A percentile compares a stretch with the other conserved stretches of the same genome.
Evolutionary conservation across 1,284 basidiomycete species (phyloP).

Genomic region (Cystobasidiaceae sp.): DNA sequence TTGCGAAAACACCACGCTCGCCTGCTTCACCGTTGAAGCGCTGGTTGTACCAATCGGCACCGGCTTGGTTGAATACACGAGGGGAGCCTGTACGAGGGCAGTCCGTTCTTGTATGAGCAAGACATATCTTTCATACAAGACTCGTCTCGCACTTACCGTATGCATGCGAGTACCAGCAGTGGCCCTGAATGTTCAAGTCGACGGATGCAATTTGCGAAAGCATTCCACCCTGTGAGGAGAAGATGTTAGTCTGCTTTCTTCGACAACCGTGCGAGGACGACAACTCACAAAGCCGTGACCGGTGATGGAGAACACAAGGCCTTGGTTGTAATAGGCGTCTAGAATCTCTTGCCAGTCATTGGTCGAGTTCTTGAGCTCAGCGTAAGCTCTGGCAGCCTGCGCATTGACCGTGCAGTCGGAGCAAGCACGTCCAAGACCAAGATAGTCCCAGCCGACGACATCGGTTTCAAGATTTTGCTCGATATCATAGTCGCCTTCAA

Average conservation of each 20-base stretch:
- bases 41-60: conserved; percentile 27
- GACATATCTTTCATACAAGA: neutral
- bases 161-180: conserved; percentile 30
- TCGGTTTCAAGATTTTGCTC: conserved; percentile 24
- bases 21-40: conserved; percentile 34
- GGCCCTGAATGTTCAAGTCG: conserved; percentile 28
- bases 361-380: conserved; percentile 24
- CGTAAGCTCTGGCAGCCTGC: conserved; percentile 25
- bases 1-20: conserved; percentile 30
- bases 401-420: conserved; percentile 28
- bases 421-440: conserved; percentile 23
- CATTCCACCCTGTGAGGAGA: conserved; percentile 23
- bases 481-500: conserved; percentile 27
- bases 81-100: conserved; percentile 12
- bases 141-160: conserved; percentile 8
- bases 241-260: neutral
- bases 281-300: conserved; percentile 33
- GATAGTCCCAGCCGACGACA: conserved; percentile 1
- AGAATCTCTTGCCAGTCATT: conserved; percentile 25
- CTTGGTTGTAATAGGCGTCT: conserved; percentile 22
- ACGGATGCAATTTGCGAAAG: conserved; percentile 30
- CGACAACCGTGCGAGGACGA: no score
- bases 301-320: conserved; percentile 28
- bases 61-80: conserved; percentile 31
- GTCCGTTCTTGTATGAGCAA: neutral